Base-by-base conservation (phyloP, 2,329 filamentous ascomycete species). In the Bisporella sp. region DNA sequence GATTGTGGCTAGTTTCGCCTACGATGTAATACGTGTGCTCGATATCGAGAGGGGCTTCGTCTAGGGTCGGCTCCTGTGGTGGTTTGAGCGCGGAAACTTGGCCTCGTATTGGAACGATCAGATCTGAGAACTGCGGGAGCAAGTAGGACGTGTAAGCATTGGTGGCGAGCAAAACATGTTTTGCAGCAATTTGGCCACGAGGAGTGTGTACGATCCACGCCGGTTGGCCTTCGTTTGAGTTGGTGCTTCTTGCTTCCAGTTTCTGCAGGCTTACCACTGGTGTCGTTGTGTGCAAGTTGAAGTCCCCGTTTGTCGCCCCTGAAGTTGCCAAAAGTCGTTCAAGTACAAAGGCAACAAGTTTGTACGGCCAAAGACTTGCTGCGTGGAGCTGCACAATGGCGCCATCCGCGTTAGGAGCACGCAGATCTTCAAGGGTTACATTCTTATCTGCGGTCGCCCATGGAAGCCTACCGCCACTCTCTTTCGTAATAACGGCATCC, bases 121-220 rank as follows among this genome's bases (percentile, higher is more conserved):
- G 73, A 56, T 83, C 79, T 6, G 78, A 73, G 58, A 92, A 84
- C 33, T 71, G 64, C 0, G 87, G 87, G 2, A 92, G 70, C 4
- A 96, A 73, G 53, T 83, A 76, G 1, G 87, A 88, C 0, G 89
- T 91, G 66, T 95, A 95, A 4, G 75, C 91, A 63, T 96, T 96
- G 1, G 86, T 92, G 4, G 88, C 85, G 12, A 95, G 76, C 13
- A 96, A 74, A 21, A 95, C 79, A 33, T 78, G 75, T 9, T 71
- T 69, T 1, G 89, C 74, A 0, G 65, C 64, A 49, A 95, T 75
- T 41, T 68, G 71, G n/a, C 89, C 90, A 9, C 35, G 35, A 28
- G 89, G 80, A 0, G 89, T 95, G 43, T 81, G 71, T 0, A 89
- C 70, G 0, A 74, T 72, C 81, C 86, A 91, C n/a, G 9, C n/a